Conservation (phyloP, 371 early-diverging fungal genomes). For the Syncephalis fuscata region DNA sequence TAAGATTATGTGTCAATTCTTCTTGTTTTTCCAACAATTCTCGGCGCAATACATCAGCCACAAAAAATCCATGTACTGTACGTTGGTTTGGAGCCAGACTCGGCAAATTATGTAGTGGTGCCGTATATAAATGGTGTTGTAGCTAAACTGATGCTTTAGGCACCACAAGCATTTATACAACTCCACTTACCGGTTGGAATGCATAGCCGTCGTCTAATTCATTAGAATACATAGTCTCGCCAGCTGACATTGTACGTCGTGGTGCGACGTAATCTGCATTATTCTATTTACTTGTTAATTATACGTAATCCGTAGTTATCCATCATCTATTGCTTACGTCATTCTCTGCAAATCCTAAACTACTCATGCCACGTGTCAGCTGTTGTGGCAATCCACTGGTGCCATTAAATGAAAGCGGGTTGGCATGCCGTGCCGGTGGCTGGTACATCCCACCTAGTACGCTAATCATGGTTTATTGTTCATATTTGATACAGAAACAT, state of each 20-base stretch:
- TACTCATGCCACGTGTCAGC: no score
- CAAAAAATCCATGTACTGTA: slow-evolving; percentile 59
- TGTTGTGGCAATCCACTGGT: no score
- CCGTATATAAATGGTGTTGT: slow-evolving; percentile 59
- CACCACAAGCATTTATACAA: no score
- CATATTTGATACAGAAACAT: no score
- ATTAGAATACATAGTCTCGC: slow-evolving; percentile 3
- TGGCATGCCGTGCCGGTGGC: no score
- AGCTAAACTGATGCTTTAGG: slow-evolving; percentile 23
- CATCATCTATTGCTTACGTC: no score
- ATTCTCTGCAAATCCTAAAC: no score
- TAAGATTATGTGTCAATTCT: slow-evolving; percentile 33
- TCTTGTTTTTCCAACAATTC: slow-evolving; percentile 55
- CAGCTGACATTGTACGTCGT: slow-evolving; percentile 1
- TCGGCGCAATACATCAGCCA: slow-evolving; percentile 65
- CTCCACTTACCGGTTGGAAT: not conserved
- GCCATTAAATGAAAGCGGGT: no score
- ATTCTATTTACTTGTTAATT: not conserved
- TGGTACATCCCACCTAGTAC: no score
- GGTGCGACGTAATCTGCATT: slow-evolving; percentile 4
- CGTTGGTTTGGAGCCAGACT: slow-evolving; percentile 57
- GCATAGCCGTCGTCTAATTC: slow-evolving; percentile 1
- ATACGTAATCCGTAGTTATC: not conserved
- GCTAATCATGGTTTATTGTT: no score
- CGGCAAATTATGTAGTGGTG: slow-evolving; percentile 50